Percentiles rank a stretch among this genome's conserved stretches.
Conservation (phyloP, 2,329 filamentous ascomycete genomes). For the Diaporthe sp. region DNA sequence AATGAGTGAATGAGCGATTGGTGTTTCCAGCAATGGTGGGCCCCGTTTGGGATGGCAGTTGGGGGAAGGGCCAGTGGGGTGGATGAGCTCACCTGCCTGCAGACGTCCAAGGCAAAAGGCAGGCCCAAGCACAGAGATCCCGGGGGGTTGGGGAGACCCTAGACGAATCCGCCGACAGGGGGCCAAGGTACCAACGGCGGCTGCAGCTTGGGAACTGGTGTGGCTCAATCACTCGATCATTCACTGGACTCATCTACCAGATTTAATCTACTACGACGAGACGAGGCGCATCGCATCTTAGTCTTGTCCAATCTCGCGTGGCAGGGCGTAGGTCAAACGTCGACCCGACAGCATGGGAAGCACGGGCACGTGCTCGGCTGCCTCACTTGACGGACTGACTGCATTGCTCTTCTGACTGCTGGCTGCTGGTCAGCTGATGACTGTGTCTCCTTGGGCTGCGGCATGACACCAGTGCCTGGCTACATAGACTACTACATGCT, state of each 20-base stretch:
- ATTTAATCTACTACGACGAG: background rate
- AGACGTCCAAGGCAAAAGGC: background rate
- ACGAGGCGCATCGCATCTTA: background rate
- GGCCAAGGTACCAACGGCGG: background rate
- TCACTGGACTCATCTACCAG: background rate
- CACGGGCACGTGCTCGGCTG: slow-evolving; percentile 26
- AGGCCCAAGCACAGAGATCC: slow-evolving; percentile 7
- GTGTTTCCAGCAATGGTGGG: slow-evolving; percentile 16
- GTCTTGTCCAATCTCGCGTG: background rate
- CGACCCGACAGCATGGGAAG: background rate
- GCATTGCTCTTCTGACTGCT: background rate
- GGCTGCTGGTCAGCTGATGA: background rate
- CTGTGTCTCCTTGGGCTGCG: background rate
- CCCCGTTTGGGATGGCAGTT: background rate
- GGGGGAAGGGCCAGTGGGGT: background rate
- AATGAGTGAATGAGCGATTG: background rate
- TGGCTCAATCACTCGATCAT: background rate
- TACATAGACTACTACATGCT: background rate
- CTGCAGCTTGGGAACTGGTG: background rate
- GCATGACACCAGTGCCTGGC: background rate
- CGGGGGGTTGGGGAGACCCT: slow-evolving; percentile 21
- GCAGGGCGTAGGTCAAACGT: background rate
- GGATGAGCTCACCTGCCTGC: background rate
- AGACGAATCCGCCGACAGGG: slow-evolving; percentile 26
- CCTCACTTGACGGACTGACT: slow-evolving; percentile 6